Evolutionary conservation across 2,329 filamentous ascomycete species (phyloP), one percentile per base, ranked within the genome.

Genomic region (Penicillium digitatum): DNA sequence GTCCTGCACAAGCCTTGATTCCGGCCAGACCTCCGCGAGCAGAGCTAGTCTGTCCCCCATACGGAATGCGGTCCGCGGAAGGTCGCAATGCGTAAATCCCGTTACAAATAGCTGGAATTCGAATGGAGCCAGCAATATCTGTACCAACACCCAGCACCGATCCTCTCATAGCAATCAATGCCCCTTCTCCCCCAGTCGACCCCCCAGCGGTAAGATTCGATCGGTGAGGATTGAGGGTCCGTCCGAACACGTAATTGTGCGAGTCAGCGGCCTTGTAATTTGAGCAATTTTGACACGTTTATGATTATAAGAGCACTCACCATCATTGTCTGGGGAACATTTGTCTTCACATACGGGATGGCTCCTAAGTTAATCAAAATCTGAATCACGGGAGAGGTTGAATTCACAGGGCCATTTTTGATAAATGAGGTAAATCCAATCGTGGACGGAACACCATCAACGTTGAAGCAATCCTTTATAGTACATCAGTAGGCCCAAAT

Each of bases 271-370:
- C 87, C 83, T 56, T 80, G 62, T 10, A 74, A 72, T 64, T 76
- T 73, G 50, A 82, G 67, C 0, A 20, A 31, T n/a, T 34, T 7
- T 26, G 9, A 3, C 9, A 24, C 3, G 4, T 5, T 9, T 12
- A 10, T 24, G 1, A 31, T 31, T 2, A 2, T 16, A 29, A n/a
- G 7, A 4, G 10, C 12, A 40, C 37, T 8, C 31, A 59, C 58
- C 65, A 67, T 66, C 60, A 69, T 61, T 0, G 80, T 81, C 57
- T 83, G 81, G 1, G 86, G 85, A 3, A 88, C 76, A 60, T 87
- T 88, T 0, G 86, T 89, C 71, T 89, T 89, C 57, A 82, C 81
- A 57, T 87, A 87, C 6, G 85, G 71, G 0, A 89, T 78, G 0
- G 86, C 86, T 0, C 87, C 87, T 0, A 82, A 75, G 9, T 76